Evolutionary conservation across 129 eudicot genomes (phyloP).

Genomic region (Sambucus nigra): DNA sequence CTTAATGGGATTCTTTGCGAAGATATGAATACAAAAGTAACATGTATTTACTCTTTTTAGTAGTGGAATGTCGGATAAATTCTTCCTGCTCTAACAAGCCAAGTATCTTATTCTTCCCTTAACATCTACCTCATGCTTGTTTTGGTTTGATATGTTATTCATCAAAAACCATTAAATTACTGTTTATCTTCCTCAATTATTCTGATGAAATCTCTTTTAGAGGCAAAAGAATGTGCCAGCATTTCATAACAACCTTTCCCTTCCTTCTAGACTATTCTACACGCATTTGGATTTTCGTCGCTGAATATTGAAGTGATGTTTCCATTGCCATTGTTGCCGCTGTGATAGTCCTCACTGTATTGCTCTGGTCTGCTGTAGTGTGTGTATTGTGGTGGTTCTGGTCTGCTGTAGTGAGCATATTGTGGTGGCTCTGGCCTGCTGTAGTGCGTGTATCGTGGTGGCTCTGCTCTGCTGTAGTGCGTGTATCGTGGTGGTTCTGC

Average conservation of each 20-base stretch:
- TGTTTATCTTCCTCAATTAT: conserved; percentile 21
- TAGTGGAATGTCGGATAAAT: conserved; percentile 35
- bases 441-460: conserved; percentile 20
- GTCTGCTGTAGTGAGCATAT: conserved; percentile 22
- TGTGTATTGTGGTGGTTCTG: conserved; percentile 26
- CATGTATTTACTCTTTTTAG: conserved; percentile 7
- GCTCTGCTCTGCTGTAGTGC: conserved; percentile 23
- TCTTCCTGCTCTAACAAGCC: conserved; percentile 44
- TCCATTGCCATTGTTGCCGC: conserved; percentile 38
- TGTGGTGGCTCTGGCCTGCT: conserved; percentile 26
- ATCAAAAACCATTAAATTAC: conserved; percentile 8
- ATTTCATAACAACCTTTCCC: conserved; percentile 9
- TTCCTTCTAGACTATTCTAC: conserved; percentile 45
- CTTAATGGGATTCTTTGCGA: conserved; percentile 2
- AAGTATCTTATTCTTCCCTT: conserved; percentile 44
- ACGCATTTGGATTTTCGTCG: conserved; percentile 92
- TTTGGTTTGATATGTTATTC: conserved; percentile 11
- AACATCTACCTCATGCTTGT: conserved; percentile 24
- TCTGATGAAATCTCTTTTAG: conserved; percentile 12
- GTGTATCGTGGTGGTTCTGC: conserved; percentile 23
- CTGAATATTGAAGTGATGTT: conserved; percentile 70
- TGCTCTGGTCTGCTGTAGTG: conserved; percentile 22
- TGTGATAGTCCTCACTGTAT: conserved; percentile 28
- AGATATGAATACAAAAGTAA: conserved; percentile 8
- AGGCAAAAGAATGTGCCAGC: conserved; percentile 15